These are phyloP conservation scores for Fraxinus floribunda DNA, from an alignment of 305 asterid genomes.

Conservation along the genomic window DNA sequence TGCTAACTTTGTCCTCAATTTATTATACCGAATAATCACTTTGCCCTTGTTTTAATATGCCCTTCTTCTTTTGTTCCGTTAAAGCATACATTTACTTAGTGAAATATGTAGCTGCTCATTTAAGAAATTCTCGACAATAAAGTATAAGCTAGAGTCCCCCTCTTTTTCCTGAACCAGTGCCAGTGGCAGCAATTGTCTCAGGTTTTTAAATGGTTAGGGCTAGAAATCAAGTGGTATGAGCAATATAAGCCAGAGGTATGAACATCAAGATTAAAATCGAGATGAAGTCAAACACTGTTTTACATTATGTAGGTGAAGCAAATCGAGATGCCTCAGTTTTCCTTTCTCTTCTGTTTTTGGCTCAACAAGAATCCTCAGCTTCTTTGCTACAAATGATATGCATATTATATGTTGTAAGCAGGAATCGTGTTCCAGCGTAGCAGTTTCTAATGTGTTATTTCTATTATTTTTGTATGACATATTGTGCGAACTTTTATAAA, in stretches of 20 bases:
- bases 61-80: background rate
- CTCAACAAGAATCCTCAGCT: constrained; percentile 6
- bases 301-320: background rate
- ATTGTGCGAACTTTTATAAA: background rate
- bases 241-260: background rate
- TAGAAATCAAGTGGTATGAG: background rate
- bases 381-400: constrained; percentile 11
- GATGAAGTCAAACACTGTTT: background rate
- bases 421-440: background rate
- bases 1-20: constrained; percentile 4
- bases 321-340: background rate
- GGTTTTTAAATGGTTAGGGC: background rate
- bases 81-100: background rate
- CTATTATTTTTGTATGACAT: background rate
- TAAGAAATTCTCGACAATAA: background rate
- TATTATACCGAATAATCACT: background rate
- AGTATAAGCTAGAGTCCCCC: background rate
- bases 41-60: background rate
- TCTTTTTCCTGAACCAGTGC: background rate
- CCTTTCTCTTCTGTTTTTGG: background rate
- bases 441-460: background rate
- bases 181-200: background rate
- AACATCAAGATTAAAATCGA: background rate
- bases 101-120: constrained; percentile 1
- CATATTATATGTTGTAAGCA: background rate